phyloP scores from a whole-genome alignment of 306 rosid species.

The Cercis canadensis region DNA sequence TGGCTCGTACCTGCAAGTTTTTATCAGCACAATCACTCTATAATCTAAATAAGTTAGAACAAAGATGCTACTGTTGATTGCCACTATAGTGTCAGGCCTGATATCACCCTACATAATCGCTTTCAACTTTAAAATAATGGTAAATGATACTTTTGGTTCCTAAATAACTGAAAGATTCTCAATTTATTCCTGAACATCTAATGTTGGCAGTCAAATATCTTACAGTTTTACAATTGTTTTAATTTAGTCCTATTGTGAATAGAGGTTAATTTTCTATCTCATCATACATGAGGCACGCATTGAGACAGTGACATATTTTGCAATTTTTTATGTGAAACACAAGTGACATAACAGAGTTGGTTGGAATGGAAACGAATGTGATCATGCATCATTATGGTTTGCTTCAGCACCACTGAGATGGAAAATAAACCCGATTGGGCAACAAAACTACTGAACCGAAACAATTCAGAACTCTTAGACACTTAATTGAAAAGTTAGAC shows the following conservation, averaged over 20 bases:
- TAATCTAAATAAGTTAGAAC: neutral
- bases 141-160: slow-evolving; percentile 11
- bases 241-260: slow-evolving; percentile 5
- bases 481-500: too few relatives aligned
- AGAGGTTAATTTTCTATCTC: neutral
- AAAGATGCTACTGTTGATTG: neutral
- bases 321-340: neutral
- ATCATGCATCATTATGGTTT: too few relatives aligned
- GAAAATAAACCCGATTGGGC: neutral
- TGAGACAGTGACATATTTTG: slow-evolving; percentile 8
- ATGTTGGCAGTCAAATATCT: neutral
- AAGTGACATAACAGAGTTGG: neutral
- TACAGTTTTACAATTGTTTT: neutral
- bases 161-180: too few relatives aligned
- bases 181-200: too few relatives aligned
- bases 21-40: slow-evolving; percentile 15
- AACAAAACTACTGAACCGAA: neutral
- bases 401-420: neutral
- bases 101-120: slow-evolving; percentile 6
- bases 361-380: neutral
- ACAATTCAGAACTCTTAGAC: neutral
- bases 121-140: neutral
- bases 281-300: neutral
- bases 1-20: slow-evolving; percentile 83
- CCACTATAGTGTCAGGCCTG: neutral